Evolutionary conservation across 2,329 filamentous ascomycete species (phyloP).

Genomic region (Apiospora kogelbergensis): DNA sequence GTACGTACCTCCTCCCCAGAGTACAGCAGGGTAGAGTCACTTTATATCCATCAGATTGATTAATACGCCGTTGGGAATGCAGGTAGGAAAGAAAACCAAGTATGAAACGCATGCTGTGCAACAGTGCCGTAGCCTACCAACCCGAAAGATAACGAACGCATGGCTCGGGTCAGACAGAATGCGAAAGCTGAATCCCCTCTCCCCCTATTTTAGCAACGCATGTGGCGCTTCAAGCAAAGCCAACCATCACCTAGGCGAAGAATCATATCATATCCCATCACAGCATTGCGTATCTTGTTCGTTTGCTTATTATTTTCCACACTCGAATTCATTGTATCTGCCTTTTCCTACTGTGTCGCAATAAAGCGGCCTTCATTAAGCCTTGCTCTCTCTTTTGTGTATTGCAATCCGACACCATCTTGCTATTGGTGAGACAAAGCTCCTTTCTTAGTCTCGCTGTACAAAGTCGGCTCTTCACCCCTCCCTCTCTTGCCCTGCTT

Average conservation of each 20-base stretch:
- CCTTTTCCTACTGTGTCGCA: constrained; percentile 6
- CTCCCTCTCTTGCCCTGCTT: not conserved
- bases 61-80: not conserved
- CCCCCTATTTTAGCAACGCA: not conserved
- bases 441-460: not conserved
- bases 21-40: not conserved
- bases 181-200: not conserved
- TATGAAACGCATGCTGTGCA: not conserved
- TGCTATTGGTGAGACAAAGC: not conserved
- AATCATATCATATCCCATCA: not conserved
- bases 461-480: not conserved
- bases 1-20: not conserved
- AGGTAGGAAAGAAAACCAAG: not conserved
- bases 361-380: constrained; percentile 10
- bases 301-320: not conserved
- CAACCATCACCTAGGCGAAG: too few species aligned
- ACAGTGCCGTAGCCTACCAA: not conserved
- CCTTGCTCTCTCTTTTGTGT: constrained; percentile 5
- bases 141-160: not conserved
- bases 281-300: not conserved
- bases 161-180: not conserved
- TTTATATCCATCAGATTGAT: not conserved
- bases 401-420: not conserved
- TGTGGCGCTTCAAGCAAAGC: not conserved
- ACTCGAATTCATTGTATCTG: constrained; percentile 2